These are phyloP conservation scores for Globisporangium nodosum DNA, from an alignment of 352 stramenopile genomes.

Conservation along the genomic window DNA sequence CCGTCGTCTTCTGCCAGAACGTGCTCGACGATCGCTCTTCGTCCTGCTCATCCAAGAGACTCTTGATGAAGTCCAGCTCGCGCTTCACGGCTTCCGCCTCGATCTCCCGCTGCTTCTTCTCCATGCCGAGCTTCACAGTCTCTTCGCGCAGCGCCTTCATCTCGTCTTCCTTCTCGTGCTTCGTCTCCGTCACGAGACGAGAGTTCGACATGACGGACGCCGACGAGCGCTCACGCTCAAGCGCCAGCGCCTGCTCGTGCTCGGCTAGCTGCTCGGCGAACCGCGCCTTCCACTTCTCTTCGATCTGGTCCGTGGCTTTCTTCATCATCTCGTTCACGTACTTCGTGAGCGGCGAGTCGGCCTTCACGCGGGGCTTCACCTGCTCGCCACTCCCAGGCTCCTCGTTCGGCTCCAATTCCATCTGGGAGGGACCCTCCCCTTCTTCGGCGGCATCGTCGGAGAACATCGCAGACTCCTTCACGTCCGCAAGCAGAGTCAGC, in stretches of 20 bases:
- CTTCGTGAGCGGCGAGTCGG: constrained; percentile 61
- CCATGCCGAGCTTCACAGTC: constrained; percentile 43
- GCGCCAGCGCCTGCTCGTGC: constrained; percentile 55
- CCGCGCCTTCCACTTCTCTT: constrained; percentile 75
- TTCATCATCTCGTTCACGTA: constrained; percentile 72
- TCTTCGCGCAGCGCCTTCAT: constrained; percentile 67
- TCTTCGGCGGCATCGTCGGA: constrained; percentile 11
- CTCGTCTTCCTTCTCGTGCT: constrained; percentile 73
- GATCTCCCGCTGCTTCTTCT: constrained; percentile 72
- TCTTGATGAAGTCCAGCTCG: constrained; percentile 68
- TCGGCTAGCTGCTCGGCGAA: constrained; percentile 66
- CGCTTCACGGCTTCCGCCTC: constrained; percentile 55
- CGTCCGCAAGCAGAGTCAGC: constrained; percentile 23
- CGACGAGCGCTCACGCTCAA: constrained; percentile 59
- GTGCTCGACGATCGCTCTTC: constrained; percentile 63
- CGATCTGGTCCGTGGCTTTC: constrained; percentile 74
- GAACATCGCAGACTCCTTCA: constrained; percentile 13
- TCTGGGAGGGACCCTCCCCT: not conserved
- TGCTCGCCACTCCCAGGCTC: constrained; percentile 8
- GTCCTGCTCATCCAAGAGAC: constrained; percentile 68
- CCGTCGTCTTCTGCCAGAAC: constrained; percentile 86
- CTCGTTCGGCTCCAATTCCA: constrained; percentile 12
- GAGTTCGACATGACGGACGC: constrained; percentile 64
- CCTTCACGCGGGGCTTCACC: constrained; percentile 8
- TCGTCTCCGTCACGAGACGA: constrained; percentile 58